A percentile compares a stretch with the other conserved stretches of the same genome.
phyloP scores from a whole-genome alignment of 495 filamentous ascomycete genomes.

The Melanomma pulvis-pyrius region DNA sequence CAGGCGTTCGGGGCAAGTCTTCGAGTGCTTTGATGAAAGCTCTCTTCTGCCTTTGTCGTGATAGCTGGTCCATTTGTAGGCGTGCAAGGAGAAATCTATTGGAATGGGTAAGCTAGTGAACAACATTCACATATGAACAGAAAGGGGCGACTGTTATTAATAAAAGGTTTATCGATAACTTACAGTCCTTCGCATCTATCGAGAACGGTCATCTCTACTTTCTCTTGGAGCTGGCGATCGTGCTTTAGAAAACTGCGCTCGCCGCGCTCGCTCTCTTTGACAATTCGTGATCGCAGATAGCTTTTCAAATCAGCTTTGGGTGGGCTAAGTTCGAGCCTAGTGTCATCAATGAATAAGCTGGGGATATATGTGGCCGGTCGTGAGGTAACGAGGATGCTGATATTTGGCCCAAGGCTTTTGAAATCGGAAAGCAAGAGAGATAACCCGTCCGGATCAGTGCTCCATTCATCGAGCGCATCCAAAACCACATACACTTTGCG shows the following conservation, averaged over 20 bases:
- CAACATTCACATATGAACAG: not conserved
- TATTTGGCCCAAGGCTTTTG: not conserved
- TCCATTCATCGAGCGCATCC: not conserved
- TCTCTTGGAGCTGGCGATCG: not conserved
- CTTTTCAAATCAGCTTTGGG: not conserved
- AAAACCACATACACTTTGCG: not conserved
- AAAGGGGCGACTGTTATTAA: too few species aligned
- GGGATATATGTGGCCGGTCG: not conserved
- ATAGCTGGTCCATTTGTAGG: not conserved
- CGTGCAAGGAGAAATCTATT: not conserved
- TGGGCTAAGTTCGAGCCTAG: not conserved
- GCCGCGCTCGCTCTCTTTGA: not conserved
- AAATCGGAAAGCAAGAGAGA: not conserved
- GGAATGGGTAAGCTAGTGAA: not conserved
- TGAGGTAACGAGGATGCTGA: not conserved
- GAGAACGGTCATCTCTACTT: too few species aligned
- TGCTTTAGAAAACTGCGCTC: not conserved
- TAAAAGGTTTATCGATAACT: too few species aligned
- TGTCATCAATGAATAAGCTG: not conserved
- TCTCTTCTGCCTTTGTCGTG: not conserved
- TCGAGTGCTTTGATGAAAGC: not conserved
- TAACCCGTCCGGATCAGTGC: not conserved
- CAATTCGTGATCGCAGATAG: not conserved
- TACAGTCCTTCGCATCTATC: too few species aligned
- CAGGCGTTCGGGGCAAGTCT: not conserved